These are phyloP conservation scores for Eimeria falciformis DNA, from an alignment of 169 alveolate genomes.

Conservation along the genomic window DNA sequence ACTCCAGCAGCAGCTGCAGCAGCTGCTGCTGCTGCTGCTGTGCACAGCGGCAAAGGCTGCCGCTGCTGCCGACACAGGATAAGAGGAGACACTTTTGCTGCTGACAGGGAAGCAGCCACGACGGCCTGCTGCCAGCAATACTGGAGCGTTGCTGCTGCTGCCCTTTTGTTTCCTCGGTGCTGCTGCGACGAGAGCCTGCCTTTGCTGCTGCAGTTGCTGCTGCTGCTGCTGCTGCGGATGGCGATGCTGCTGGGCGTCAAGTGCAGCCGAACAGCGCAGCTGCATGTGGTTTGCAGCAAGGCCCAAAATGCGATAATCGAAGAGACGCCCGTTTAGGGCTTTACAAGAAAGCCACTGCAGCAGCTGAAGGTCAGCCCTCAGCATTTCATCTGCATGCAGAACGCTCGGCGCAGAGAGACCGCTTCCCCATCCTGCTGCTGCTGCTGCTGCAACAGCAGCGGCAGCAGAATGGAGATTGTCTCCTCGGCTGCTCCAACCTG, in stretches of 20 bases:
- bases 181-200: not conserved
- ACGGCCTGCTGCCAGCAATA: not conserved
- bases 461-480: not conserved
- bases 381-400: not conserved
- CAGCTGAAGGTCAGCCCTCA: conserved; percentile 7
- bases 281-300: not conserved
- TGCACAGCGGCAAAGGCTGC: conserved; percentile 3
- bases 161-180: not conserved
- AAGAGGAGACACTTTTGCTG: not conserved
- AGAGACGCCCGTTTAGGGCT: not conserved
- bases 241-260: conserved; percentile 3
- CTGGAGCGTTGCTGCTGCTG: not conserved
- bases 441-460: conserved; percentile 35
- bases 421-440: not conserved
- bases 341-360: conserved; percentile 28
- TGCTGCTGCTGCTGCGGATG: conserved; percentile 36
- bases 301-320: not conserved
- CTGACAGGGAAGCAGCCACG: not conserved
- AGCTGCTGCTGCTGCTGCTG: conserved; percentile 19
- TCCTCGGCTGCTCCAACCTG: not conserved
- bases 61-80: conserved; percentile 38
- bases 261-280: not conserved
- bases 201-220: conserved; percentile 36
- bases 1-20: conserved; percentile 6
- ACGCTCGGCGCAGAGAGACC: not conserved